Evolutionary conservation across 345 rosid species (phyloP).

Genomic region (Diplotaxis tenuifolia): DNA sequence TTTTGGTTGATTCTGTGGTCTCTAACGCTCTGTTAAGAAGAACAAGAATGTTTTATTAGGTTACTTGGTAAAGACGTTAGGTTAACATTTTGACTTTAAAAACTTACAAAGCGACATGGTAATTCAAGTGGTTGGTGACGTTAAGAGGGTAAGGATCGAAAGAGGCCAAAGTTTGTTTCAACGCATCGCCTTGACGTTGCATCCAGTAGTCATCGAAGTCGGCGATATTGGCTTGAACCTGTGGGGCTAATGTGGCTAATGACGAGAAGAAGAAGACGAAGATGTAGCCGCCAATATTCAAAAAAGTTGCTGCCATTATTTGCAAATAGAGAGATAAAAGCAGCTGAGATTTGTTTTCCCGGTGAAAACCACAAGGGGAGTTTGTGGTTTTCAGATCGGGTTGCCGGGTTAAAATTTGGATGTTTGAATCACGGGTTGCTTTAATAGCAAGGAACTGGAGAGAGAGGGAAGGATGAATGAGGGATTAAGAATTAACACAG

Average conservation of each 20-base stretch:
- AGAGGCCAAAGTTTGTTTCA: constrained; percentile 10
- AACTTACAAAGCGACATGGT: constrained; percentile 29
- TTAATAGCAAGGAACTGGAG: constrained; percentile 4
- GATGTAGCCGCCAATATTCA: constrained; percentile 12
- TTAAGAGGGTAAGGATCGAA: constrained; percentile 31
- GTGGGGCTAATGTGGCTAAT: constrained; percentile 21
- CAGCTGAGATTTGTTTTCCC: not conserved
- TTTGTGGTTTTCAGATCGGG: constrained; percentile 4
- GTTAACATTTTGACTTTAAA: not conserved
- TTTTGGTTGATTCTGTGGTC: constrained; percentile 13
- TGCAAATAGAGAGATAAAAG: not conserved
- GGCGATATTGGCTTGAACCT: constrained; percentile 18
- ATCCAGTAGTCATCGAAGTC: constrained; percentile 32
- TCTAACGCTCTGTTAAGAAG: constrained; percentile 31
- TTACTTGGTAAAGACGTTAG: constrained; percentile 18
- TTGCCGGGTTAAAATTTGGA: not conserved
- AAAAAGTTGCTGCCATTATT: constrained; percentile 25
- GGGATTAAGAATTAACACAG: constrained; percentile 18
- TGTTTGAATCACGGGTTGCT: constrained; percentile 16
- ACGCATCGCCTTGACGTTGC: constrained; percentile 26
- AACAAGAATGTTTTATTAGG: not conserved
- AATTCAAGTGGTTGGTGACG: constrained; percentile 30
- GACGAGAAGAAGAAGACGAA: constrained; percentile 12
- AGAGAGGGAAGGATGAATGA: constrained; percentile 1
- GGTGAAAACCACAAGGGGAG: constrained; percentile 3